These are phyloP conservation scores for Pseudogymnoascus sp. DNA, from an alignment of 2,329 filamentous ascomycete genomes.

Conservation along the genomic window DNA sequence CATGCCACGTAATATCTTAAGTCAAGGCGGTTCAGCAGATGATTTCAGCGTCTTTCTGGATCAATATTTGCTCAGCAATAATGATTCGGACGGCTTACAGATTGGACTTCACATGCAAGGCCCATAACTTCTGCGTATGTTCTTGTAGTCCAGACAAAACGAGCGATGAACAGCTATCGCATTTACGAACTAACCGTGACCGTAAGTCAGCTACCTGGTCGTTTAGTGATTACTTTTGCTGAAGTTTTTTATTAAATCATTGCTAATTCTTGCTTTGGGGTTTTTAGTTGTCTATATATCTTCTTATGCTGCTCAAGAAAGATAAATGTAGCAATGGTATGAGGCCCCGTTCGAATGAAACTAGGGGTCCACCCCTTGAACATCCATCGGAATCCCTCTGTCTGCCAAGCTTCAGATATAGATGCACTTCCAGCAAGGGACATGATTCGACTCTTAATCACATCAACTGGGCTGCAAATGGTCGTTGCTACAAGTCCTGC, in stretches of 20 bases:
- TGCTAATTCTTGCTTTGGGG: neutral
- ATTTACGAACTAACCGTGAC: neutral
- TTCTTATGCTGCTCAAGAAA: slow-evolving; percentile 63
- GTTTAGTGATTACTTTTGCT: neutral
- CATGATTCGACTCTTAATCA: slow-evolving; percentile 79
- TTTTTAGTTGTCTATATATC: slow-evolving; percentile 41
- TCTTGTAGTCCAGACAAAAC: neutral
- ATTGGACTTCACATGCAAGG: neutral
- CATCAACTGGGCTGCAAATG: slow-evolving; percentile 73
- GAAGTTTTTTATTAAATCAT: neutral
- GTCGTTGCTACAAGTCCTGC: slow-evolving; percentile 74
- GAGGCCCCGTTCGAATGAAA: slow-evolving; percentile 56
- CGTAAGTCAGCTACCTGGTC: neutral
- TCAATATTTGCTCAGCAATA: neutral
- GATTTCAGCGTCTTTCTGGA: slow-evolving; percentile 9
- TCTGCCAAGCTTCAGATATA: slow-evolving; percentile 44
- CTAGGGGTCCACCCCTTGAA: slow-evolving; percentile 61
- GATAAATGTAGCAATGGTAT: slow-evolving; percentile 57
- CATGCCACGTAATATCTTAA: slow-evolving; percentile 10
- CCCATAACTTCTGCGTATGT: neutral
- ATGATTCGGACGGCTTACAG: neutral
- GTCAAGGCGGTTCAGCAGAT: slow-evolving; percentile 9
- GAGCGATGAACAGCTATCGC: neutral
- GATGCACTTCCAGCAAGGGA: slow-evolving; percentile 48
- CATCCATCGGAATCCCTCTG: slow-evolving; percentile 54